phyloP scores from a whole-genome alignment of 805 yeast species.

The Debaryomyces tyrocola region DNA sequence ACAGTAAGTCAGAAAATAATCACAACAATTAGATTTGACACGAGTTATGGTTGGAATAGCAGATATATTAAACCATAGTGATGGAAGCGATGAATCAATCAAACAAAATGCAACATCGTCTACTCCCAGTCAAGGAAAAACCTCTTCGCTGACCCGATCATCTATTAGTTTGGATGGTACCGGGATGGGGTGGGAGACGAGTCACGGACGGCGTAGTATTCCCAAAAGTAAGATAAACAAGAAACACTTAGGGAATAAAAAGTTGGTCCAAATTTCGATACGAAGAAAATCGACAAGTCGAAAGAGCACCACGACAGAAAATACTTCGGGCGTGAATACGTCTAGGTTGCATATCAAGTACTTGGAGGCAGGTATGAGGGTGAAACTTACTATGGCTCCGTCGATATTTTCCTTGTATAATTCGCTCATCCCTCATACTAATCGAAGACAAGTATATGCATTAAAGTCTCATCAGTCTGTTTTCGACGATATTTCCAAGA shows the following conservation, averaged over 20 bases:
- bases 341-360: constrained; percentile 42
- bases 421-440: constrained; percentile 36
- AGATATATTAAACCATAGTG: constrained; percentile 1
- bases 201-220: background rate
- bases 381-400: constrained; percentile 48
- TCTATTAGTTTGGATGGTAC: too few relatives aligned
- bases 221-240: constrained; percentile 4
- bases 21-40: background rate
- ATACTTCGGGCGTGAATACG: background rate
- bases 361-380: constrained; percentile 51
- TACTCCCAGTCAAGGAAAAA: too few relatives aligned
- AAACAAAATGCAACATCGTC: too few relatives aligned
- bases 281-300: constrained; percentile 4
- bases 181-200: too few relatives aligned
- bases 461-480: constrained; percentile 7
- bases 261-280: constrained; percentile 6
- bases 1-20: too few relatives aligned
- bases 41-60: constrained; percentile 1
- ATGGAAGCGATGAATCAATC: background rate
- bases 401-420: constrained; percentile 45
- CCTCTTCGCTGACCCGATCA: too few relatives aligned
- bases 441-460: constrained; percentile 18
- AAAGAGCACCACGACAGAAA: background rate
- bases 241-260: constrained; percentile 1
- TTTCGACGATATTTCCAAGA: background rate